Conservation (phyloP, 768 basidiomycete genomes). For the Chiua virens region DNA sequence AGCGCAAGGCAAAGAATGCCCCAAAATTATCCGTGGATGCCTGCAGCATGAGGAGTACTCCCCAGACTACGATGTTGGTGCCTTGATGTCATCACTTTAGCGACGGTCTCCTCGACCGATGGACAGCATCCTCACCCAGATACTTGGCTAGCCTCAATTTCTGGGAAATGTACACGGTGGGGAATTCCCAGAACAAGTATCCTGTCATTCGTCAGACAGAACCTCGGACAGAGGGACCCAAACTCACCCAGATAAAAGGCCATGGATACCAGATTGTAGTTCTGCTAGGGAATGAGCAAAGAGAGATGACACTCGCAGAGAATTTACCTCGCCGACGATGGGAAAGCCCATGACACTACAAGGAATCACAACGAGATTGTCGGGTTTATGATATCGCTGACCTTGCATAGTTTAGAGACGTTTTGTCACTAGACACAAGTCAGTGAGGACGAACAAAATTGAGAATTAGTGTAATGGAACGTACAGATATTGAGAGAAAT, state of each 20-base stretch:
- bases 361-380: slow-evolving; percentile 2
- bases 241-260: slow-evolving; percentile 61
- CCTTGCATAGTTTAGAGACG: slow-evolving; percentile 71
- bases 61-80: slow-evolving; percentile 60
- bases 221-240: not conserved
- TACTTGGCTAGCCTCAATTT: slow-evolving; percentile 61
- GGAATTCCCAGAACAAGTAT: slow-evolving; percentile 62
- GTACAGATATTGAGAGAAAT: slow-evolving; percentile 67
- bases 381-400: slow-evolving; percentile 12
- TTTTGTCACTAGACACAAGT: slow-evolving; percentile 54
- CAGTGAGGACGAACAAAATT: not conserved
- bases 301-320: not conserved
- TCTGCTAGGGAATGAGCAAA: slow-evolving; percentile 31
- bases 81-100: slow-evolving; percentile 31
- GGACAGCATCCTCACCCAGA: slow-evolving; percentile 41
- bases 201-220: slow-evolving; percentile 33
- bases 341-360: slow-evolving; percentile 65
- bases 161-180: slow-evolving; percentile 65
- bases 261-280: slow-evolving; percentile 63
- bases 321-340: slow-evolving; percentile 54
- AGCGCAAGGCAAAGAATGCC: slow-evolving; percentile 61
- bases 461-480: slow-evolving; percentile 12
- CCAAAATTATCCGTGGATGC: slow-evolving; percentile 56
- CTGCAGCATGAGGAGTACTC: slow-evolving; percentile 58
- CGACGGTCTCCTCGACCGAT: not conserved